Evolutionary conservation across 495 filamentous ascomycete species (phyloP), one percentile per base, ranked within the genome.

Genomic region (Penicillium salamii): DNA sequence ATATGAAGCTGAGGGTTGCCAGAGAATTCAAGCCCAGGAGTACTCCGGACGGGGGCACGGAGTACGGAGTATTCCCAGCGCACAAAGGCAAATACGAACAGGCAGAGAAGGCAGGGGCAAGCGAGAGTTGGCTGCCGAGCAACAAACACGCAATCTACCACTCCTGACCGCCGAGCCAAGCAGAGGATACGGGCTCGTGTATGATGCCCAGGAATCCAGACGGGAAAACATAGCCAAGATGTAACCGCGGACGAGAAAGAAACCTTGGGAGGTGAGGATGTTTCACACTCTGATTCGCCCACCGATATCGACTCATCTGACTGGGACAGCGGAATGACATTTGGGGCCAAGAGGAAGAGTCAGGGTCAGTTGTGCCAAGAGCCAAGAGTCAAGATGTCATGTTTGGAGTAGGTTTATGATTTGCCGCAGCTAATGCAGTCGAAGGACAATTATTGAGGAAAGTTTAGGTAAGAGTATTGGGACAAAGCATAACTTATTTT

Each of bases 401-500:
- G 5, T 37, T 47, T 23, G 24, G 19, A 13, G 37, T 41, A 42
- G 15, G 18, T 38, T 14, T 50, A n/a, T 32, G 21, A 32, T 29
- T 36, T 28, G 32, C 23, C 35, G 3, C 20, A 32, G 7, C 32
- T 14, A 13, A 20, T 29, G 46, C 44, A 39, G 17, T 15, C 40
- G 26, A 21, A 39, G 33, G 19, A 37, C 20, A 24, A 52, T 35
- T 36, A 49, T 44, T 32, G 44, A 32, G 14, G 23, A 17, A 17
- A 29, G 17, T 21, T 57, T 63, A 63, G 53, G 50, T 63, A 57
- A 63, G 39, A 46, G 38, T 57, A 62, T 53, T 58, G 44, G 38
- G 50, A n/a, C 38, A 18, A 41, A 36, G 42, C 52, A 48, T 14
- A 23, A 49, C 28, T 49, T 17, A 43, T 53, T 40, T 53, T 34